Base-by-base conservation (phyloP, 768 basidiomycete species). In the Kwoniella sp. region DNA sequence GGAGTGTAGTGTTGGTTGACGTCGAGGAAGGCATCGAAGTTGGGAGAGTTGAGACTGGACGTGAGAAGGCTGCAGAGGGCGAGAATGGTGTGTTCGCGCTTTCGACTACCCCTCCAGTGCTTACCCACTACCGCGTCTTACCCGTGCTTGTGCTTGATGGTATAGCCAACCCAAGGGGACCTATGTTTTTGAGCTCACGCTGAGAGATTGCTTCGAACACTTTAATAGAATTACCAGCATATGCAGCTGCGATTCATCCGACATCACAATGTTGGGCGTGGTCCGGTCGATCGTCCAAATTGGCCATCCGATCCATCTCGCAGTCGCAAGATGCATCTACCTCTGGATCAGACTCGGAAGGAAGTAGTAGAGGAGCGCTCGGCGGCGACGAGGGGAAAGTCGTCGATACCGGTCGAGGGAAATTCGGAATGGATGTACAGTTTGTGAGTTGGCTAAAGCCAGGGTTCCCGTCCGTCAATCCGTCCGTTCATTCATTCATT, bases 241-340 rank as follows among this genome's bases (percentile, higher is more conserved):
- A 90, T 89, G 87, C 88, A 0, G 86, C 91, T 13, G 91, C 92
- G 13, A 79, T 96, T 17, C 86, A 90, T 73, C 92, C 93, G 0
- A 83, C 66, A 9, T 27, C 47, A 2, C 48, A 62, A 48, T 67
- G 65, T 26, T 77, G 71, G 67, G 79, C 77, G 8, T 76, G 71
- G 60, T 74, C 76, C 10, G 79, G 79, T 44, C 65, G 77, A 63
- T 71, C 72, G 1, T 74, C 77, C 8, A 76, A 73, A 49, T 25
- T 77, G 17, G 68, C 59, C 19, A 70, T 79, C 44, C 55, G 72
- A 53, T 24, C 55, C 5, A 72, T 76, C 27, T 15, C 50, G 0
- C 40, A 68, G 4, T 15, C 50, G 0, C 40, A 68, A 8, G 44
- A 60, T 47, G 40, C 36, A 21, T 21, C 56, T 10, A 62, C 70